Evolutionary conservation across 106 monocot species (phyloP), one percentile per base, ranked within the genome.

Genomic region (Amphibolis antarctica): DNA sequence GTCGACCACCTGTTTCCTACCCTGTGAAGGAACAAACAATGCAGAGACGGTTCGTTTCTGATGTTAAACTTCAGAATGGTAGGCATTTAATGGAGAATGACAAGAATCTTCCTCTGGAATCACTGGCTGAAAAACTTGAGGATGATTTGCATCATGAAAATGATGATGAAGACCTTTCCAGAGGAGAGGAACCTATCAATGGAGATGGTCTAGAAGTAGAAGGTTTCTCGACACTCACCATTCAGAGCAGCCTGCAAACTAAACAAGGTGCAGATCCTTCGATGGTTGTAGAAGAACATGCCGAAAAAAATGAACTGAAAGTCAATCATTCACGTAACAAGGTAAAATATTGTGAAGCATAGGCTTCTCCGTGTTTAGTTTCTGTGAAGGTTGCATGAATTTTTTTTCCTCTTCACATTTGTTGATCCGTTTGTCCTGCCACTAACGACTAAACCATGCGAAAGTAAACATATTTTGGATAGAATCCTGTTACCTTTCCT

Each of bases 241-340:
- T 11, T 13, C 9, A 65, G 44, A 42, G 14, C 13, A 50, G 58
- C 62, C 12, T 43, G 14, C 28, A 53, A 28, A 53, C 56, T 65
- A 62, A 45, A 14, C 26, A 69, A 15, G 15, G 53, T 51, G 43
- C 64, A 0, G 74, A 74, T 25, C 24, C 74, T 44, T 69, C 69
- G 68, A 44, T 42, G 0, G 17, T 73, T 51, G 44, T 1, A 13
- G 62, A 78, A 21, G 68, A 64, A 44, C 24, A 31, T 57, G 48
- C 18, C 43, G 58, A 50, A 29, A 74, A 59, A 25, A 77, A 24
- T 22, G 59, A 50, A 9, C 31, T 53, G 51, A 59, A 45, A 44
- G 43, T 12, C 13, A 61, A 67, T 28, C 27, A 60, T 68, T 72
- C 72, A 63, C 71, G 73, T 50, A 59, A 26, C 25, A 79, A 79